Conservation (phyloP, 2,329 filamentous ascomycete genomes). For the Pseudogymnoascus sp. region DNA sequence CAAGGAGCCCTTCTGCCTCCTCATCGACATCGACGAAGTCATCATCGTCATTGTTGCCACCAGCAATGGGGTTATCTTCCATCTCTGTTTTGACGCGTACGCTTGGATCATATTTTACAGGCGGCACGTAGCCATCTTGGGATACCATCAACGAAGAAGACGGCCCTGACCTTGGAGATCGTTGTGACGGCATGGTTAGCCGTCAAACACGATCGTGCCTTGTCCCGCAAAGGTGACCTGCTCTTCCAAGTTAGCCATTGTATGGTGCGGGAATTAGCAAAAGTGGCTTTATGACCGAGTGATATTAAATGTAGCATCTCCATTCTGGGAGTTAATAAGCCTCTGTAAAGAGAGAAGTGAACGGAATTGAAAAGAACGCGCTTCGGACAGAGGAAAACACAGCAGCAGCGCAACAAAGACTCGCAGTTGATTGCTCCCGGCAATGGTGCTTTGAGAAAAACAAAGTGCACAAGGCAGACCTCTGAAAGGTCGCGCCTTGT, state of each 20-base stretch:
- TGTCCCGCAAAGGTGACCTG: neutral
- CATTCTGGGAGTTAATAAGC: neutral
- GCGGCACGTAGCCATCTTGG: neutral
- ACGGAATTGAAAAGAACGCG: neutral
- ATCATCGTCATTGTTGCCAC: neutral
- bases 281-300: neutral
- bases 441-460: neutral
- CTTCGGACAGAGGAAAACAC: neutral
- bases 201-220: neutral
- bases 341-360: neutral
- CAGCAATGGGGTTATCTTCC: neutral
- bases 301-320: neutral
- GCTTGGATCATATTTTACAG: neutral
- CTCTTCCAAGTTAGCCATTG: neutral
- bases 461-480: neutral
- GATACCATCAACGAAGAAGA: conserved; percentile 2
- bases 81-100: neutral
- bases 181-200: neutral
- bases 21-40: conserved; percentile 2
- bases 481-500: neutral
- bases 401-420: neutral
- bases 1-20: neutral
- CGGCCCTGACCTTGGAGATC: neutral
- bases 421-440: neutral
- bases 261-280: neutral